These are phyloP conservation scores for Eucalyptus polyanthemos DNA, from an alignment of 345 rosid species.

Conservation along the genomic window DNA sequence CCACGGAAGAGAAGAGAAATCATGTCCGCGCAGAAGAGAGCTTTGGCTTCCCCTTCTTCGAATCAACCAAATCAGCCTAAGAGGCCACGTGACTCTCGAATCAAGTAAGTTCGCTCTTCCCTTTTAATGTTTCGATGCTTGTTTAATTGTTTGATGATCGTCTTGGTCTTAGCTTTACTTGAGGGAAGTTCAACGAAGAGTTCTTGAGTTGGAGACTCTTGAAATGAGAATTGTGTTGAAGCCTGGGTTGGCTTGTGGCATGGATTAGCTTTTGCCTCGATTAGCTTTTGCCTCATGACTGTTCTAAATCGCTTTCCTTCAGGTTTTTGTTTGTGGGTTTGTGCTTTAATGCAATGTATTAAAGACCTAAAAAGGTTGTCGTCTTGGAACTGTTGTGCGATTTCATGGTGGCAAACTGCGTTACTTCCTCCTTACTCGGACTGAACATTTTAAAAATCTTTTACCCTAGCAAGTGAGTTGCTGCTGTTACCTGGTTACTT, in stretches of 20 bases:
- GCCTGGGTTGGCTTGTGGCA: fast-evolving
- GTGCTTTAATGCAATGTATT: not conserved
- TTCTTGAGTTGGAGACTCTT: not conserved
- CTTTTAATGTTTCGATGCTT: not conserved
- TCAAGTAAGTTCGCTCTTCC: not conserved
- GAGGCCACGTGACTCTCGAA: not conserved
- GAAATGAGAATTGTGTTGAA: not conserved
- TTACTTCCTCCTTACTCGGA: not conserved
- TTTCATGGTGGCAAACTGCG: not conserved
- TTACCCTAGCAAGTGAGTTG: not conserved
- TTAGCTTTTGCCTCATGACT: not conserved
- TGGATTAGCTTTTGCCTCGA: not conserved
- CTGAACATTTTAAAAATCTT: not conserved
- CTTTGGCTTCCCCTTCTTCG: not conserved
- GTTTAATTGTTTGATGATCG: not conserved
- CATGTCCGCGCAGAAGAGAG: not conserved
- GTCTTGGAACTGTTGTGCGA: not conserved
- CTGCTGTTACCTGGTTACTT: not conserved
- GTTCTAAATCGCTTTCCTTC: not conserved
- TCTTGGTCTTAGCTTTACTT: not conserved
- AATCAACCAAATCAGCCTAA: not conserved
- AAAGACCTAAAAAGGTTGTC: not conserved
- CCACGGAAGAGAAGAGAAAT: not conserved
- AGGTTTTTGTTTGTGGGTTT: not conserved
- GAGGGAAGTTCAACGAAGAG: not conserved